phyloP scores from a whole-genome alignment of 345 rosid species.

The Aquilaria yunnanensis region DNA sequence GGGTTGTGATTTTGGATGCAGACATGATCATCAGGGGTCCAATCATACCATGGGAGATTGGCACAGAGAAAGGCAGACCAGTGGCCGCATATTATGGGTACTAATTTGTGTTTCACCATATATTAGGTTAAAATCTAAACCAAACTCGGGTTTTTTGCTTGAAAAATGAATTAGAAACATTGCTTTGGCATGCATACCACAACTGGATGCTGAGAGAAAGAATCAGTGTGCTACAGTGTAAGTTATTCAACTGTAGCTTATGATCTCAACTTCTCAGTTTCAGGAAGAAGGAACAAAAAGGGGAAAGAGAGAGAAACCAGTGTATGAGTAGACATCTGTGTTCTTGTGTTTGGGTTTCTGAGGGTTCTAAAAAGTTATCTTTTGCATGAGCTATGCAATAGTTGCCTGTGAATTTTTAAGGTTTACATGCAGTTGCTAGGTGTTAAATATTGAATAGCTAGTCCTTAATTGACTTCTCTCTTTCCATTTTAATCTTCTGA shows the following conservation, averaged over 20 bases:
- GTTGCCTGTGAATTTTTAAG: too few species aligned
- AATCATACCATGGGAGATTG: slow-evolving; percentile 92
- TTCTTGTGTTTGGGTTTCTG: too few species aligned
- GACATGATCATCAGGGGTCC: slow-evolving; percentile 97
- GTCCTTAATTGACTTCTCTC: neutral
- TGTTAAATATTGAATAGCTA: neutral
- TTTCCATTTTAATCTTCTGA: neutral
- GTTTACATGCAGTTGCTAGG: slow-evolving; percentile 1
- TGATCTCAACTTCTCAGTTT: too few species aligned
- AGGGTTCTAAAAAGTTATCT: too few species aligned
- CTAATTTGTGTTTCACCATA: neutral
- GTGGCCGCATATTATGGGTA: slow-evolving; percentile 95
- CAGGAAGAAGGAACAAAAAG: too few species aligned
- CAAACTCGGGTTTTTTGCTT: slow-evolving; percentile 7
- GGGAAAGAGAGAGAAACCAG: too few species aligned
- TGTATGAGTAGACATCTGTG: too few species aligned
- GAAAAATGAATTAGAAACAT: neutral
- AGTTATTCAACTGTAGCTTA: too few species aligned
- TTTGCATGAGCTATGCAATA: too few species aligned
- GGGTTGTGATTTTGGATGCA: slow-evolving; percentile 98
- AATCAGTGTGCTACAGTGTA: too few species aligned
- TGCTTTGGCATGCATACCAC: too few species aligned
- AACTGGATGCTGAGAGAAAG: too few species aligned
- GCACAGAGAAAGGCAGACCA: slow-evolving; percentile 82
- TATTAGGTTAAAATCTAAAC: neutral